Evolutionary conservation across 805 yeast species (phyloP).

Genomic region (Nakazawaea peltata): DNA sequence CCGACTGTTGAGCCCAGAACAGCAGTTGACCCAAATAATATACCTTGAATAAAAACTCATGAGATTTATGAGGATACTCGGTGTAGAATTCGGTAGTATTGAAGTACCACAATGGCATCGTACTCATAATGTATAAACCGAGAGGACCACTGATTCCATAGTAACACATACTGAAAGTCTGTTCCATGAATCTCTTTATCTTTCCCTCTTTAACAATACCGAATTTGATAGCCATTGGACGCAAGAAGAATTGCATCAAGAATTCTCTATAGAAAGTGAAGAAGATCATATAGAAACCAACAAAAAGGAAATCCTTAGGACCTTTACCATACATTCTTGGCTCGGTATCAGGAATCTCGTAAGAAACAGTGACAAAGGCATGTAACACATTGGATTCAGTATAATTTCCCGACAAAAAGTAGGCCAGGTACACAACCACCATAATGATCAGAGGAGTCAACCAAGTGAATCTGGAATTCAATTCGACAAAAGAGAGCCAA

Average conservation of each 20-base stretch:
- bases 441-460: constrained; percentile 51
- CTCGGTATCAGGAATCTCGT: constrained; percentile 51
- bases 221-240: constrained; percentile 53
- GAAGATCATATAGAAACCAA: constrained; percentile 71
- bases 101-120: constrained; percentile 83
- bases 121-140: constrained; percentile 84
- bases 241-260: constrained; percentile 70
- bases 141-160: constrained; percentile 76
- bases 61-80: constrained; percentile 76
- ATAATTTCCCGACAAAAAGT: constrained; percentile 47
- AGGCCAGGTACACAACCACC: constrained; percentile 30
- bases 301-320: constrained; percentile 69
- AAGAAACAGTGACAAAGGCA: constrained; percentile 57
- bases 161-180: constrained; percentile 76
- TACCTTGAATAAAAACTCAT: constrained; percentile 61
- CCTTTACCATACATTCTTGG: constrained; percentile 77
- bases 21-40: constrained; percentile 92
- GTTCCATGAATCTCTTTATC: constrained; percentile 83
- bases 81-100: constrained; percentile 75
- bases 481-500: constrained; percentile 49
- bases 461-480: constrained; percentile 64
- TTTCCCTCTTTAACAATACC: constrained; percentile 52
- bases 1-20: constrained; percentile 95
- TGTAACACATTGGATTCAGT: constrained; percentile 54
- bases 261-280: constrained; percentile 91